Conservation (phyloP, 306 rosid species). For the Pachyrhizus erosus region DNA sequence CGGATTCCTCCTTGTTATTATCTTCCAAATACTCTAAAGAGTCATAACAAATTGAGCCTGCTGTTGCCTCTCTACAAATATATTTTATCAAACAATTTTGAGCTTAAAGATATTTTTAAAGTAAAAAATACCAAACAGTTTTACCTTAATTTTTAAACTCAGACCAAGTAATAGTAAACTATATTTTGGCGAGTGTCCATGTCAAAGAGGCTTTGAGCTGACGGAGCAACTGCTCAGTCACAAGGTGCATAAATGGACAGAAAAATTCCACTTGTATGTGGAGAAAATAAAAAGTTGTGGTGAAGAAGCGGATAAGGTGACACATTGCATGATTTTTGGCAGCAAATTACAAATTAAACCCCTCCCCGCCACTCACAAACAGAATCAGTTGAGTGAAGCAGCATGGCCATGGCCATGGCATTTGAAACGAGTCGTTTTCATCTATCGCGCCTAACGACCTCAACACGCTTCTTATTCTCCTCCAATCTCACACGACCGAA, state of each 20-base stretch:
- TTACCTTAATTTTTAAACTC: neutral
- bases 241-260: slow-evolving; percentile 10
- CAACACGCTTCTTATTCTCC: slow-evolving; percentile 50
- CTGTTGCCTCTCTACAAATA: too few species aligned
- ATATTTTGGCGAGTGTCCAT: neutral
- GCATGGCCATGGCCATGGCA: slow-evolving; percentile 47
- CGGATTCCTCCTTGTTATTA: too few species aligned
- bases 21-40: too few species aligned
- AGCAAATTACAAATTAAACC: neutral
- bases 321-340: slow-evolving; percentile 13
- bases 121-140: neutral
- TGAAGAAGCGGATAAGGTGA: slow-evolving; percentile 44
- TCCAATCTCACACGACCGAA: slow-evolving; percentile 40
- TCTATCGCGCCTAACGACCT: slow-evolving; percentile 43
- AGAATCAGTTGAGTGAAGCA: slow-evolving; percentile 19
- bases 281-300: slow-evolving; percentile 35
- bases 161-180: neutral
- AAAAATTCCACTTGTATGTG: slow-evolving; percentile 23
- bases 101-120: too few species aligned
- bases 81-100: too few species aligned
- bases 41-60: too few species aligned
- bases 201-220: neutral
- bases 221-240: neutral
- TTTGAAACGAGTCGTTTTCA: slow-evolving; percentile 42
- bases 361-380: slow-evolving; percentile 52